These are phyloP conservation scores for Hericium rajendrae DNA, from an alignment of 768 basidiomycete species.

Conservation along the genomic window DNA sequence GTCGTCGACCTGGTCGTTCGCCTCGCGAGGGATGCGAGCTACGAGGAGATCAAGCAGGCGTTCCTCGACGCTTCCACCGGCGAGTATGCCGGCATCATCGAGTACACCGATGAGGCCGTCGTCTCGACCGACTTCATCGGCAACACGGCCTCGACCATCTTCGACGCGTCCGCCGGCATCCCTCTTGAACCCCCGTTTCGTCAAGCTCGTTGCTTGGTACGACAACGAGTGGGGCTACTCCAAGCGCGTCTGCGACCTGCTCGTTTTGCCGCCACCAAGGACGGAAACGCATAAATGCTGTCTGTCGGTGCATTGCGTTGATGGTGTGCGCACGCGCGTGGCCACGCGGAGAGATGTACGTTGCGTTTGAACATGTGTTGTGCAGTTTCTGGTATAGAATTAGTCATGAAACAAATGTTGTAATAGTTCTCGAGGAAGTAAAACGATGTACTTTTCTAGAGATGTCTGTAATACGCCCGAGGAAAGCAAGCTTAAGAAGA, in stretches of 20 bases:
- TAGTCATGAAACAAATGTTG: neutral
- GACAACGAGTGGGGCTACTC: constrained; percentile 97
- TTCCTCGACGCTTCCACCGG: constrained; percentile 73
- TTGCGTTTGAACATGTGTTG: neutral
- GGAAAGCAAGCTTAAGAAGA: no score
- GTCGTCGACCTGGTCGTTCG: constrained; percentile 97
- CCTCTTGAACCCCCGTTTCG: constrained; percentile 87
- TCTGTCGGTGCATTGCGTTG: neutral
- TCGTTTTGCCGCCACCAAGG: constrained; percentile 76
- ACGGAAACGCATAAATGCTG: constrained; percentile 24
- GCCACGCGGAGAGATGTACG: neutral
- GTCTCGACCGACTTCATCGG: constrained; percentile 94
- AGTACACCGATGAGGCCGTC: constrained; percentile 87
- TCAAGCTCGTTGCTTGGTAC: constrained; percentile 96
- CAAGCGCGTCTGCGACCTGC: constrained; percentile 81
- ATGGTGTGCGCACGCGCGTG: no score
- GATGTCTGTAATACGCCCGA: no score
- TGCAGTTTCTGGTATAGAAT: neutral
- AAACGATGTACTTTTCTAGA: neutral
- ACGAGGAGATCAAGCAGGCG: constrained; percentile 84
- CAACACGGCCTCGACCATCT: constrained; percentile 72
- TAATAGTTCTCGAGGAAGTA: neutral
- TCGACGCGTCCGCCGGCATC: constrained; percentile 91
- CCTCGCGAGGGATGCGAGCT: constrained; percentile 73
- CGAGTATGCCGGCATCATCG: constrained; percentile 63